Base-by-base conservation (phyloP, 768 basidiomycete species). In the Lactarius tabidus region DNA sequence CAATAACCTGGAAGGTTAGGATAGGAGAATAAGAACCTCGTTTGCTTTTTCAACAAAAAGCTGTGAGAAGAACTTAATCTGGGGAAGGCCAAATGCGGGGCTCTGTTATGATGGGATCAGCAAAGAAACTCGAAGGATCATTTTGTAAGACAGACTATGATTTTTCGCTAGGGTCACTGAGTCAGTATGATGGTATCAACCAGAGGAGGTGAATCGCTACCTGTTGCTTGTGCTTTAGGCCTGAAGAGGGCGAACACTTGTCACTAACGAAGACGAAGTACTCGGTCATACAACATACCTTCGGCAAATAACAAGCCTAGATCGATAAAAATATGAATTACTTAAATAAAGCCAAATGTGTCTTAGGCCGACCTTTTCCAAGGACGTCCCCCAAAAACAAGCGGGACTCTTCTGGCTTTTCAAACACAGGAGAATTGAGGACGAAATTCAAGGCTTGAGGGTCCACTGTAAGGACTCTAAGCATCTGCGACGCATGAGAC, bases 41-140 rank as follows among this genome's bases (percentile, higher is more conserved):
- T 61, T 67, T 36, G 60, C 63, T 54, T 63, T 70, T 59, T 70
- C 53, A 23, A 66, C 43, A 20, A 69, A 64, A 35, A 64, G 18
- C 15, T n/a, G 54, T 10, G 62, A 60, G 41, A 57, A 65, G 33
- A 14, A 62, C 26, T 52, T 64, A n/a, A 64, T 52, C 35, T 57
- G 58, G 6, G 66, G 43, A 9, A 29, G 63, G 48, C 66, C 66
- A 36, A 67, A 67, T 17, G 66, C 66, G n/a, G 66, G 66, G 20
- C 45, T 35, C 66, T 67, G 28, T 39, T 39, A 17, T 9, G 6
- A n/a, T 20, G 52, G 55, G 33, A 33, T 67, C n/a, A 60, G 38
- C 23, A 52, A 43, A 39, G 9, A 18, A 9, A 39, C 6, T 1
- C 12, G 8, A n/a, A n/a, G n/a, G 18, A 52, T 2, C 38, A 23